Conservation (phyloP, 306 rosid genomes). For the Acacia melanoxylon region DNA sequence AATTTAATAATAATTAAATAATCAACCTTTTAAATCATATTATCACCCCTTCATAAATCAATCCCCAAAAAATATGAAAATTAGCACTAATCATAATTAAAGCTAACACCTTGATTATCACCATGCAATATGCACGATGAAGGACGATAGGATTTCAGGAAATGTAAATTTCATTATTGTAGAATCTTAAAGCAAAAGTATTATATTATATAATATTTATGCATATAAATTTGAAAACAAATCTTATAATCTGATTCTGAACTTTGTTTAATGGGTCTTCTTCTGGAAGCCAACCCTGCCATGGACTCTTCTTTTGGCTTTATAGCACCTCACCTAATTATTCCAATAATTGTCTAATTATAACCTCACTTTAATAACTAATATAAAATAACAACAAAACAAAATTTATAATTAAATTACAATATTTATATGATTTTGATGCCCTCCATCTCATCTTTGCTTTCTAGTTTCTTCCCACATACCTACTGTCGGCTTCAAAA, state of each 20-base stretch:
- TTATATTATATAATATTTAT: not conserved
- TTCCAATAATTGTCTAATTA: conserved; percentile 10
- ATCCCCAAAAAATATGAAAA: not conserved
- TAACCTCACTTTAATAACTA: conserved; percentile 17
- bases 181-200: not conserved
- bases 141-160: not conserved
- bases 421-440: conserved; percentile 24
- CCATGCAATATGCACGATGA: not conserved
- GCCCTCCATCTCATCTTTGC: not conserved
- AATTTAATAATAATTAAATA: too few species aligned
- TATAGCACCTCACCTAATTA: conserved; percentile 30
- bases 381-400: conserved; percentile 25
- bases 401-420: conserved; percentile 22
- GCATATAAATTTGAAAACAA: conserved; percentile 6
- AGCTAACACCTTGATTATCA: not conserved
- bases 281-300: conserved; percentile 34
- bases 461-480: not conserved
- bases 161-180: not conserved
- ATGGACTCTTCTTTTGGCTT: conserved; percentile 30
- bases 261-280: conserved; percentile 20
- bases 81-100: not conserved
- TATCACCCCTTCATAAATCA: too few species aligned
- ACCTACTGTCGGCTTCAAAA: conserved; percentile 19
- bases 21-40: too few species aligned
- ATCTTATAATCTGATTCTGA: not conserved